phyloP scores from a whole-genome alignment of 805 yeast species.

The Henningerozyma blattae region DNA sequence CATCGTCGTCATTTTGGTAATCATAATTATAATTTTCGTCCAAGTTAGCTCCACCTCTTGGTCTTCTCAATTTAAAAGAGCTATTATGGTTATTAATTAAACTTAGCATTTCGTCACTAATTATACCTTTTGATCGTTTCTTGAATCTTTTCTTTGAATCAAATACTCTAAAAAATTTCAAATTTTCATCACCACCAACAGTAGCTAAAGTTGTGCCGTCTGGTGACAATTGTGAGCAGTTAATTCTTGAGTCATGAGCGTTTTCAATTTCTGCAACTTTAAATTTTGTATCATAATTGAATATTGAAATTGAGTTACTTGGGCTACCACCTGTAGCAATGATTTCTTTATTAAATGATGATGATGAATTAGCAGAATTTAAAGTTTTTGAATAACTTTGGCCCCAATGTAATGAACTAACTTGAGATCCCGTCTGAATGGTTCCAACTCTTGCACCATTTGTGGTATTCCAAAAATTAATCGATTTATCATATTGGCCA shows the following conservation, averaged over 20 bases:
- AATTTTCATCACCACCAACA: constrained; percentile 90
- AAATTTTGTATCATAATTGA: constrained; percentile 75
- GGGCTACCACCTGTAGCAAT: constrained; percentile 95
- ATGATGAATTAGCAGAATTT: constrained; percentile 13
- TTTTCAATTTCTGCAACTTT: constrained; percentile 76
- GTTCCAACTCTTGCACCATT: constrained; percentile 80
- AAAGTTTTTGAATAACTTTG: constrained; percentile 24
- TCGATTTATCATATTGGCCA: constrained; percentile 78
- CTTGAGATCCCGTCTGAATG: constrained; percentile 87
- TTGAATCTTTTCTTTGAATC: constrained; percentile 36
- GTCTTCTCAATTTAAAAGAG: too few relatives aligned
- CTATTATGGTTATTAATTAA: constrained; percentile 1
- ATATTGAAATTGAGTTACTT: constrained; percentile 67
- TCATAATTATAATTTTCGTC: background rate
- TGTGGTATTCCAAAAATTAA: constrained; percentile 91
- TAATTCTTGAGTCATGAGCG: constrained; percentile 85
- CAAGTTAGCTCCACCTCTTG: too few relatives aligned
- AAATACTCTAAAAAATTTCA: constrained; percentile 88
- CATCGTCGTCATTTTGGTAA: background rate
- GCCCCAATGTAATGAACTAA: constrained; percentile 91
- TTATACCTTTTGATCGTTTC: constrained; percentile 23
- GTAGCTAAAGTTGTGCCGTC: constrained; percentile 87
- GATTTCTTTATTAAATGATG: constrained; percentile 40
- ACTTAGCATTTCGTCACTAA: constrained; percentile 12
- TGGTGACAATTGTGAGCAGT: constrained; percentile 76